These are phyloP conservation scores for Amborella trichopoda DNA, from an alignment of 164 flowering plant species.

Conservation along the genomic window DNA sequence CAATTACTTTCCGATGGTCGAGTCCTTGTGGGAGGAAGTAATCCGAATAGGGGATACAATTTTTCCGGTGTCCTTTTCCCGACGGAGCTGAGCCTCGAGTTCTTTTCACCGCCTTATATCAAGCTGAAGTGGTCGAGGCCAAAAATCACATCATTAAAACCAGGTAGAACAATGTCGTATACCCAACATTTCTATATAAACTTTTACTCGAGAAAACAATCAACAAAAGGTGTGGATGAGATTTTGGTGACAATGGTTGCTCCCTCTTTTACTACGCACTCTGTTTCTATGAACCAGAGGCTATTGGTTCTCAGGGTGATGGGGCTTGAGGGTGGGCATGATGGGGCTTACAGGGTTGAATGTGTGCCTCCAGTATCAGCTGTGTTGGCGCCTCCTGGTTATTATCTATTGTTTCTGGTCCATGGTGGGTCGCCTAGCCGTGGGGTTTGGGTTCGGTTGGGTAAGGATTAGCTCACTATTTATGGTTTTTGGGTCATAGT, in stretches of 20 bases:
- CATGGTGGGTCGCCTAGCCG: slow-evolving; percentile 28
- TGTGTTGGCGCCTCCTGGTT: slow-evolving; percentile 35
- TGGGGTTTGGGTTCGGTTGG: slow-evolving; percentile 40
- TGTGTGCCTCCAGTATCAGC: slow-evolving; percentile 16
- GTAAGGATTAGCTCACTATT: too few species aligned
- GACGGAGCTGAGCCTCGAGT: slow-evolving; percentile 40
- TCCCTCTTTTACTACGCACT: slow-evolving; percentile 42
- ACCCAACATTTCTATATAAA: slow-evolving; percentile 11
- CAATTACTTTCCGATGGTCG: slow-evolving; percentile 36
- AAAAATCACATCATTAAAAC: slow-evolving; percentile 12
- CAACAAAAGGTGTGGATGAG: neutral
- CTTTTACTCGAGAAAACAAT: slow-evolving; percentile 12
- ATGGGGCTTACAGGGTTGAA: neutral
- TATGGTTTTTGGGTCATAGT: too few species aligned
- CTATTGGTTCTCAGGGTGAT: slow-evolving; percentile 17
- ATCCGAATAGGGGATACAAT: slow-evolving; percentile 25
- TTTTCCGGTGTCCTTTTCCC: slow-evolving; percentile 29
- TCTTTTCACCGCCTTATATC: slow-evolving; percentile 36
- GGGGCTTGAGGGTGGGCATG: neutral
- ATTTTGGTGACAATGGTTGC: slow-evolving; percentile 33
- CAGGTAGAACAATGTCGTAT: slow-evolving; percentile 14
- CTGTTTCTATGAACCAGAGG: slow-evolving; percentile 44
- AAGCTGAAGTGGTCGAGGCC: slow-evolving; percentile 16
- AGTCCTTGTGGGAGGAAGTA: slow-evolving; percentile 46
- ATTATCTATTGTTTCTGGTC: slow-evolving; percentile 28